Evolutionary conservation across 805 yeast genomes (phyloP).

Genomic region (Torulaspora franciscae): DNA sequence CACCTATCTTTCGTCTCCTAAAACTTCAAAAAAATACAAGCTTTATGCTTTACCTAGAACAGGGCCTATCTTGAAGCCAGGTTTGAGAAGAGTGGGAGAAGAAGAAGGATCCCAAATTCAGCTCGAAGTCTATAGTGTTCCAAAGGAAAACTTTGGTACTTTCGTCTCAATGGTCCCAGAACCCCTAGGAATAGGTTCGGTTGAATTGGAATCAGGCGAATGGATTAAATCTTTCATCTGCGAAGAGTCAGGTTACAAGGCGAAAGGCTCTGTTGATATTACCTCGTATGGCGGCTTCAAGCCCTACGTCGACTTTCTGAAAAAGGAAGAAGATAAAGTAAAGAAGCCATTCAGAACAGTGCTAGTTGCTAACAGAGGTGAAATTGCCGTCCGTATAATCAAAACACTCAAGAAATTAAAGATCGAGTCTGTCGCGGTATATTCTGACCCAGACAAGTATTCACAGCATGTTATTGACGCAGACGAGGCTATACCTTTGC

Average conservation of each 20-base stretch:
- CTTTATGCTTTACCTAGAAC: constrained; percentile 76
- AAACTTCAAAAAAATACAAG: constrained; percentile 65
- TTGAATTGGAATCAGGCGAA: constrained; percentile 72
- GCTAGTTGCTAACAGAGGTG: constrained; percentile 96
- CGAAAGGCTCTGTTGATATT: constrained; percentile 69
- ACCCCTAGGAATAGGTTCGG: constrained; percentile 93
- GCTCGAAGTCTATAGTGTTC: constrained; percentile 80
- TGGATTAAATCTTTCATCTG: constrained; percentile 93
- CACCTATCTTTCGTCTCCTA: constrained; percentile 55
- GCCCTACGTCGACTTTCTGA: constrained; percentile 40
- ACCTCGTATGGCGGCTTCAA: constrained; percentile 90
- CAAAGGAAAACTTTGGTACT: constrained; percentile 69
- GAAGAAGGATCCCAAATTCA: constrained; percentile 56
- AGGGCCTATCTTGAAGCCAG: constrained; percentile 88
- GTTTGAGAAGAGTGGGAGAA: constrained; percentile 60
- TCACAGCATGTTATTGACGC: constrained; percentile 83
- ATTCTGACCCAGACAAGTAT: constrained; percentile 84
- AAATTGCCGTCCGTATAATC: constrained; percentile 92
- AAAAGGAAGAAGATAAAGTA: constrained; percentile 25
- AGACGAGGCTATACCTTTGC: constrained; percentile 72
- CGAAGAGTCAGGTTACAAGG: constrained; percentile 79
- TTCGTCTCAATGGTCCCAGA: constrained; percentile 87
- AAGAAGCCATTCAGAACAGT: constrained; percentile 72
- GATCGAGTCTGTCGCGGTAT: constrained; percentile 79
- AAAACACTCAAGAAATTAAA: constrained; percentile 77